A percentile compares a stretch with the other conserved stretches of the same genome.
phyloP scores from a whole-genome alignment of 805 yeast genomes.

The Ogataea pignaliae region DNA sequence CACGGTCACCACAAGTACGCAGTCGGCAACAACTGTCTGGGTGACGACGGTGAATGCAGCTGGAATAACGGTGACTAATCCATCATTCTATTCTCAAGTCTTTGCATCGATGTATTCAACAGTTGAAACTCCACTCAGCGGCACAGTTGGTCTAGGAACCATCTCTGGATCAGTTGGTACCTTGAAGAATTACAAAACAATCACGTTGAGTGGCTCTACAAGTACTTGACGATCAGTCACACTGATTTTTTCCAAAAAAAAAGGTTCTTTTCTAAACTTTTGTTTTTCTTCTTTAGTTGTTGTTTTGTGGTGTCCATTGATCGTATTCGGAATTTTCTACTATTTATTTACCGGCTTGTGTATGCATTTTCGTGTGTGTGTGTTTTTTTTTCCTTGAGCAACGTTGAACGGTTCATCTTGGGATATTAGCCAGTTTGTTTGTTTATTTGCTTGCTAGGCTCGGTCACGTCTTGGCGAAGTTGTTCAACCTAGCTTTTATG shows the following conservation, averaged over 20 bases:
- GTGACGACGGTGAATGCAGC: slow-evolving; percentile 31
- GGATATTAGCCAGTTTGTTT: no score
- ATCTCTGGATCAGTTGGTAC: slow-evolving; percentile 65
- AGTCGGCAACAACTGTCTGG: slow-evolving; percentile 11
- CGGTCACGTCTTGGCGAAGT: no score
- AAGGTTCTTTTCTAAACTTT: not conserved
- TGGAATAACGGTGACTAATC: slow-evolving; percentile 47
- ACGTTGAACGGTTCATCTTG: no score
- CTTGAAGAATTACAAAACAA: slow-evolving; percentile 37
- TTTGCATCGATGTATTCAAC: slow-evolving; percentile 41
- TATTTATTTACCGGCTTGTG: no score
- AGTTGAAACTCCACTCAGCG: slow-evolving; percentile 47
- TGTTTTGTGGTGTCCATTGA: not conserved
- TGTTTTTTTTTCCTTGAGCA: no score
- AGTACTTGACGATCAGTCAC: not conserved
- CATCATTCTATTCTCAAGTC: slow-evolving; percentile 47
- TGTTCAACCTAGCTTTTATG: no score
- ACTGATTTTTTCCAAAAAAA: not conserved
- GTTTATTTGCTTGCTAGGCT: no score
- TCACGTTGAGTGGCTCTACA: slow-evolving; percentile 30
- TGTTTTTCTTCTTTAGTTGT: not conserved
- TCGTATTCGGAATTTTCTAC: no score
- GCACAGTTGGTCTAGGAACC: slow-evolving; percentile 75
- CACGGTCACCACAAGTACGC: slow-evolving; percentile 1
- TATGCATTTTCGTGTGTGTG: not conserved